A percentile compares a stretch with the other conserved stretches of the same genome.
Conservation (phyloP, 306 rosid genomes). For the Pyrus communis region DNA sequence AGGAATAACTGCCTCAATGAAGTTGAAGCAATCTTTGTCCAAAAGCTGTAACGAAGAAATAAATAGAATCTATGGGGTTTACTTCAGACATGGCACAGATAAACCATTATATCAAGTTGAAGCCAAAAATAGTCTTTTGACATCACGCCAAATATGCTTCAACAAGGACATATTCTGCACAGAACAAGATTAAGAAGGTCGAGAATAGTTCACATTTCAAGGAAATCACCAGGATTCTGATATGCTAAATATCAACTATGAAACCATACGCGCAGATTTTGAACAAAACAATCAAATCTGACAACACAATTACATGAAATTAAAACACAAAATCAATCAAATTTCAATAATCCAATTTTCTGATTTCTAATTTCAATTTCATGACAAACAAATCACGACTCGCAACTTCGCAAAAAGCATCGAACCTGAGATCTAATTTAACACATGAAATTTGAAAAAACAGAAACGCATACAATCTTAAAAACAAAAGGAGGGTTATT, state of each 20-base stretch:
- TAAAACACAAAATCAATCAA: background rate
- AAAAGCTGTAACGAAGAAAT: background rate
- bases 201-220: background rate
- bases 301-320: background rate
- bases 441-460: background rate
- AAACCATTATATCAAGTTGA: background rate
- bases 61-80: too few relatives aligned
- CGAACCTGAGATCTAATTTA: background rate
- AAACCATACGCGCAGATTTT: background rate
- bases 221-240: background rate
- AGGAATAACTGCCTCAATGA: conserved; percentile 3
- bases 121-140: background rate
- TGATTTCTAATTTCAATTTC: background rate
- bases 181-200: background rate
- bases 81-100: conserved; percentile 19
- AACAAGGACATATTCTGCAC: conserved; percentile 16
- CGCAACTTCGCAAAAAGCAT: background rate
- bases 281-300: background rate
- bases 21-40: background rate
- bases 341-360: background rate
- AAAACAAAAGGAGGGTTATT: background rate
- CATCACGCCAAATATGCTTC: conserved; percentile 3
- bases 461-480: background rate
- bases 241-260: background rate
- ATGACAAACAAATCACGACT: background rate